Conservation (phyloP, 2,329 filamentous ascomycete species). For the Pseudogymnoascus pannorum region DNA sequence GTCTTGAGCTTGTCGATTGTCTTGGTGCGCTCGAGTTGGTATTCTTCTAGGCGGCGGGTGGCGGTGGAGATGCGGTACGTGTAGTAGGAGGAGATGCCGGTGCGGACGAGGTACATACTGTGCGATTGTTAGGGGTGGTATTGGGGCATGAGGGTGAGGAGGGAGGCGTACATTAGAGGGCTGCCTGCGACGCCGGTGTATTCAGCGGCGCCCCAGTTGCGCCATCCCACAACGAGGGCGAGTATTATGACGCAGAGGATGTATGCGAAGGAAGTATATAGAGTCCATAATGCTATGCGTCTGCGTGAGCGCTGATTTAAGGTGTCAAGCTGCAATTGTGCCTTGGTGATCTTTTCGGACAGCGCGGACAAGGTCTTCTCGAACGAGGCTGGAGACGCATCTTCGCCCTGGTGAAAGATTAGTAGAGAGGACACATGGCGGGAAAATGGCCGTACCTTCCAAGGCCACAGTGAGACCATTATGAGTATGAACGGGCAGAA, state of each 20-base stretch:
- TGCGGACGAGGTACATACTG: constrained; percentile 75
- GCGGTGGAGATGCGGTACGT: constrained; percentile 70
- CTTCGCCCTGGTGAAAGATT: constrained; percentile 51
- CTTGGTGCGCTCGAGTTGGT: constrained; percentile 70
- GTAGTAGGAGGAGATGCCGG: constrained; percentile 61
- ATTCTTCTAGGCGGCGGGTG: constrained; percentile 61
- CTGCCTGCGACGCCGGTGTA: constrained; percentile 72
- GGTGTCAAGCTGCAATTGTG: constrained; percentile 65
- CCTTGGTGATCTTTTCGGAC: constrained; percentile 71
- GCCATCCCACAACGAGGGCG: constrained; percentile 75
- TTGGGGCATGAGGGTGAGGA: background rate
- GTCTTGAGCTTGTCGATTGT: constrained; percentile 93
- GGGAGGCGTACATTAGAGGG: constrained; percentile 60
- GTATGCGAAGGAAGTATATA: constrained; percentile 87
- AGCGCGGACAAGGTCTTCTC: constrained; percentile 83
- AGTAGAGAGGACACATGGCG: background rate
- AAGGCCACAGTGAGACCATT: constrained; percentile 85
- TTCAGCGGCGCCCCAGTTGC: constrained; percentile 68
- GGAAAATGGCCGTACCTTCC: constrained; percentile 50
- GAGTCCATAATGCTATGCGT: constrained; percentile 75
- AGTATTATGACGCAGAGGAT: constrained; percentile 78
- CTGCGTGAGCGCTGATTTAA: constrained; percentile 67
- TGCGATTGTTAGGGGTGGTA: constrained; percentile 13
- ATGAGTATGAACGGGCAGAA: constrained; percentile 15
- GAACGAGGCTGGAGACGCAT: constrained; percentile 81